These are phyloP conservation scores for Ceratocystis destructans DNA, from an alignment of 2,329 filamentous ascomycete species.

Conservation along the genomic window DNA sequence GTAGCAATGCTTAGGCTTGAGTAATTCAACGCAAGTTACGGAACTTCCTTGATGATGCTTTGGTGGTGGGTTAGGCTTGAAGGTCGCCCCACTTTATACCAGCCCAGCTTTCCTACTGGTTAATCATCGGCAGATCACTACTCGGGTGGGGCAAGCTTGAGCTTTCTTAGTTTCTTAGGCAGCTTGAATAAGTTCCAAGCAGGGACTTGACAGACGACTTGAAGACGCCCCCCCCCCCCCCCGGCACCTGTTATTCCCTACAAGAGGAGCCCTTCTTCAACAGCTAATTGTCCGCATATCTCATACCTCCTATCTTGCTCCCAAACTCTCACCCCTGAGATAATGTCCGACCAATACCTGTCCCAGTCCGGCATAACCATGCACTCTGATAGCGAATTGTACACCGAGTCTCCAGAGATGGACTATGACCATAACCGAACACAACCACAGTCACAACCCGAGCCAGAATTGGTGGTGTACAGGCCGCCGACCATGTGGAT, in stretches of 20 bases:
- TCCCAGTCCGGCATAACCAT: constrained; percentile 64
- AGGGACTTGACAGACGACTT: not conserved
- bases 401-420: constrained; percentile 54
- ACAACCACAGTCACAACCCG: constrained; percentile 40
- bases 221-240: not conserved
- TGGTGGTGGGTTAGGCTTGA: too few species aligned
- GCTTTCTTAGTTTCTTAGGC: not conserved
- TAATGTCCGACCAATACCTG: constrained; percentile 26
- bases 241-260: not conserved
- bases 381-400: constrained; percentile 71
- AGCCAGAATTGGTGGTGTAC: constrained; percentile 64
- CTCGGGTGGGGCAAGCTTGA: not conserved
- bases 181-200: not conserved
- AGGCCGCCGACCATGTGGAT: constrained; percentile 78
- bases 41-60: too few species aligned
- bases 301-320: not conserved
- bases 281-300: not conserved
- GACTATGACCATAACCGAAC: constrained; percentile 33
- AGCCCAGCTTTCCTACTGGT: too few species aligned
- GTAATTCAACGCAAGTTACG: too few species aligned
- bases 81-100: too few species aligned
- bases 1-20: too few species aligned
- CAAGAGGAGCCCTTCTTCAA: not conserved
- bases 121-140: not conserved
- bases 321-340: not conserved